phyloP scores from a whole-genome alignment of 768 basidiomycete species.

The Agaricus sinodeliciosus region DNA sequence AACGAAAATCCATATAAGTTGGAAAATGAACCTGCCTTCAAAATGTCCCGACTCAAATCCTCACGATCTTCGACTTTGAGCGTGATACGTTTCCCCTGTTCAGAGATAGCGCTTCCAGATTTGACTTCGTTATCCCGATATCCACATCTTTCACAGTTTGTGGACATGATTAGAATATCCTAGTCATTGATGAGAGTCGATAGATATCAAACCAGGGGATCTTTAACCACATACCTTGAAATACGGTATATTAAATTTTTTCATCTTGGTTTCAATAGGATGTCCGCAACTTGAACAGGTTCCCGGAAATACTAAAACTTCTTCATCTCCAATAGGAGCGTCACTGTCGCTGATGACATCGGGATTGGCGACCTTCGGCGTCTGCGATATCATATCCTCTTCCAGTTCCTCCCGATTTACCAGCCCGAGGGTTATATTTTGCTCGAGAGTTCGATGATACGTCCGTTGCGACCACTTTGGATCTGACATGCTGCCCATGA shows the following conservation, averaged over 20 bases:
- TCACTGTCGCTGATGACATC: slow-evolving; percentile 15
- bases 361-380: slow-evolving; percentile 13
- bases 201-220: not conserved
- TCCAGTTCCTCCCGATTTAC: slow-evolving; percentile 40
- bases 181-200: slow-evolving; percentile 21
- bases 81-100: slow-evolving; percentile 78
- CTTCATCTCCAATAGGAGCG: slow-evolving; percentile 58
- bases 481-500: slow-evolving; percentile 78
- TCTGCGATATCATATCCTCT: slow-evolving; percentile 4
- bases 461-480: slow-evolving; percentile 88
- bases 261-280: slow-evolving; percentile 83
- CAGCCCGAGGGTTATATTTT: slow-evolving; percentile 77
- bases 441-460: slow-evolving; percentile 72
- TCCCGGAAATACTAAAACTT: slow-evolving; percentile 85
- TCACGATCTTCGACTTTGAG: slow-evolving; percentile 90
- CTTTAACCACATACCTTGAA: slow-evolving; percentile 64
- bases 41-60: slow-evolving; percentile 86
- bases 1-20: not conserved
- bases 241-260: slow-evolving; percentile 93
- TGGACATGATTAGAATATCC: slow-evolving; percentile 98
- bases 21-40: slow-evolving; percentile 59
- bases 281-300: slow-evolving; percentile 86
- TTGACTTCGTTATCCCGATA: slow-evolving; percentile 99
- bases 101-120: slow-evolving; percentile 84
- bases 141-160: slow-evolving; percentile 92